Conservation (phyloP, 352 stramenopile species). For the Globisporangium canariense region DNA sequence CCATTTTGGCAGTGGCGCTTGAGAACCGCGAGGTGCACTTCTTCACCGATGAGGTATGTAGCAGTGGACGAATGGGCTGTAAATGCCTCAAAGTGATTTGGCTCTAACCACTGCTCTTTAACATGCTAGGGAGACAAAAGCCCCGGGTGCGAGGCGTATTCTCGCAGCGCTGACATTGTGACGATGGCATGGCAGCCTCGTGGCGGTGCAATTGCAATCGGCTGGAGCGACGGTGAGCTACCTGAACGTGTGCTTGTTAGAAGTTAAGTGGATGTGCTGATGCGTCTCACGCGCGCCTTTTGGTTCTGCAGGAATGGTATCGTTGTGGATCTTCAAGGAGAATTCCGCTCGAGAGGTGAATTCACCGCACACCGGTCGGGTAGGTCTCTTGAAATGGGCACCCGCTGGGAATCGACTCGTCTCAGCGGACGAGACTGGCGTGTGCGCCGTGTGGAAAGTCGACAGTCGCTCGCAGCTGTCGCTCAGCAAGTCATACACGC, state of each 20-base stretch:
- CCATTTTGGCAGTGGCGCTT: constrained; percentile 74
- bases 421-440: constrained; percentile 84
- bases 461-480: constrained; percentile 75
- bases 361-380: constrained; percentile 66
- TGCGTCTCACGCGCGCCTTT: background rate
- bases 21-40: constrained; percentile 89
- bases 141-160: constrained; percentile 48
- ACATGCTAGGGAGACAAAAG: constrained; percentile 62
- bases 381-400: constrained; percentile 87
- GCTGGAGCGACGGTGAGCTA: constrained; percentile 73
- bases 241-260: background rate
- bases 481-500: constrained; percentile 80
- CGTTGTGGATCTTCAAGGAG: constrained; percentile 78
- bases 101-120: background rate
- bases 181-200: constrained; percentile 88
- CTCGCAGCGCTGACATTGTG: constrained; percentile 63
- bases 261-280: constrained; percentile 2
- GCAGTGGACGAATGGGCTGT: background rate
- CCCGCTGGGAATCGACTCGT: constrained; percentile 85
- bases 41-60: constrained; percentile 81
- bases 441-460: constrained; percentile 86
- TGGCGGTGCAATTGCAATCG: constrained; percentile 67
- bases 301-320: constrained; percentile 58
- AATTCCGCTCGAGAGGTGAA: constrained; percentile 74
- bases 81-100: background rate